Evolutionary conservation across 495 filamentous ascomycete species (phyloP), one percentile per base, ranked within the genome.

Genomic region (Annulohypoxylon stygium): DNA sequence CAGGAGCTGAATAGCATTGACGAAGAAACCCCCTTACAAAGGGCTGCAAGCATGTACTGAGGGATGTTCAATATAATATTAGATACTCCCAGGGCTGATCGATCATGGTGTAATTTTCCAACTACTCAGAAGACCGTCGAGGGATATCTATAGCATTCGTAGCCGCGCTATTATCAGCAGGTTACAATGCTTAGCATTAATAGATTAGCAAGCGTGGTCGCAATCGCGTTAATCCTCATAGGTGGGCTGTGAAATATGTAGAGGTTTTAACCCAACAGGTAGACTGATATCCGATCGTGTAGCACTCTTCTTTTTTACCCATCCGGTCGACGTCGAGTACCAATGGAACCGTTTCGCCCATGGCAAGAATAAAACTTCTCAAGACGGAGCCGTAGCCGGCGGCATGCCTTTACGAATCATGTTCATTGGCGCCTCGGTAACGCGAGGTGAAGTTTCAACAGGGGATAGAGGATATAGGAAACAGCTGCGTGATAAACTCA

Each of bases 381-480:
- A 64, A 6, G 25, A 69, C n/a, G 66, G 59, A 5, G 48, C 70
- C 8, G 53, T 77, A 36, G 67, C 69, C 0, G 72, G 75, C 11
- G 67, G 64, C 9, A 67, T 74, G 43, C 71, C 77, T 20, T 14
- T 77, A 37, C 72, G 77, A 12, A 65, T 78, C 33, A 78, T 78
- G 77, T 78, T 73, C 70, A 16, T 78, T 14, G 77, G 77, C 0
- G 77, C 77, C 2, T 77, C 75, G 2, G 67, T 77, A 16, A 77
- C 75, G 20, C 75, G 75, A 36, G 77, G 77, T 7, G 77, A 79
- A 47, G 67, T 65, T 25, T 79, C 77, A 36, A 71, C 70, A 7
- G 77, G 77, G 34, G 73, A 77, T 26, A 59, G 75, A 8, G 77
- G 77, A 23, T 77, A 77, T 16, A 65, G 77, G 25, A 77, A 77